phyloP scores from a whole-genome alignment of 768 basidiomycete genomes.

The Trametes cinnabarina region DNA sequence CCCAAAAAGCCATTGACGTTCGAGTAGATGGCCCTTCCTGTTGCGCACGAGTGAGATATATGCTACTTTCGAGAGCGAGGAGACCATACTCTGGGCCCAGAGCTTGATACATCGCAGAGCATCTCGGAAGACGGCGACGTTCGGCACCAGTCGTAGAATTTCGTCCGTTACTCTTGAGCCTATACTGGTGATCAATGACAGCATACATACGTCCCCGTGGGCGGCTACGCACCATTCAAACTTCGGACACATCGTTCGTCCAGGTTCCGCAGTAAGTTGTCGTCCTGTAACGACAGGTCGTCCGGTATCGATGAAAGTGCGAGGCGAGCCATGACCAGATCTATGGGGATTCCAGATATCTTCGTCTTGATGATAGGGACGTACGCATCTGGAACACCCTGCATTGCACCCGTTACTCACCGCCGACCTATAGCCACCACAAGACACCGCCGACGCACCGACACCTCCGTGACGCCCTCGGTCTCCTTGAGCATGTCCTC shows the following conservation, averaged over 20 bases:
- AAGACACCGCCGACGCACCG: constrained; percentile 53
- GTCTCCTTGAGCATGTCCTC: constrained; percentile 82
- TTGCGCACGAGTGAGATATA: not conserved
- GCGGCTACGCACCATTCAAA: constrained; percentile 77
- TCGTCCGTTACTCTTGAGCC: constrained; percentile 96
- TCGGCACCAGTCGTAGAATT: constrained; percentile 91
- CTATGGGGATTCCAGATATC: constrained; percentile 88
- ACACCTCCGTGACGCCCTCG: constrained; percentile 84
- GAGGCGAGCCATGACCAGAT: constrained; percentile 90
- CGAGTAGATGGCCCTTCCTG: constrained; percentile 94
- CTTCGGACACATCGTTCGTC: constrained; percentile 95
- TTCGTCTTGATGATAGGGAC: constrained; percentile 94
- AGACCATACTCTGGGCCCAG: constrained; percentile 87
- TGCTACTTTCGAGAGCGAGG: not conserved
- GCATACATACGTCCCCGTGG: not conserved
- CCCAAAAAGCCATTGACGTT: constrained; percentile 98
- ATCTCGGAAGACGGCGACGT: constrained; percentile 92
- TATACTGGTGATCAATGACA: constrained; percentile 31
- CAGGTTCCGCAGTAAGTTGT: constrained; percentile 86
- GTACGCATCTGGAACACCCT: constrained; percentile 97
- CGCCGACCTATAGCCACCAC: not conserved
- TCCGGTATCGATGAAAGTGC: constrained; percentile 88
- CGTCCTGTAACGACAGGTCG: constrained; percentile 85
- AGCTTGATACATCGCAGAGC: constrained; percentile 94
- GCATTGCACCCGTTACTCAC: constrained; percentile 12